These are phyloP conservation scores for Emericellopsis cladophorae DNA, from an alignment of 2,329 filamentous ascomycete genomes.

Conservation along the genomic window DNA sequence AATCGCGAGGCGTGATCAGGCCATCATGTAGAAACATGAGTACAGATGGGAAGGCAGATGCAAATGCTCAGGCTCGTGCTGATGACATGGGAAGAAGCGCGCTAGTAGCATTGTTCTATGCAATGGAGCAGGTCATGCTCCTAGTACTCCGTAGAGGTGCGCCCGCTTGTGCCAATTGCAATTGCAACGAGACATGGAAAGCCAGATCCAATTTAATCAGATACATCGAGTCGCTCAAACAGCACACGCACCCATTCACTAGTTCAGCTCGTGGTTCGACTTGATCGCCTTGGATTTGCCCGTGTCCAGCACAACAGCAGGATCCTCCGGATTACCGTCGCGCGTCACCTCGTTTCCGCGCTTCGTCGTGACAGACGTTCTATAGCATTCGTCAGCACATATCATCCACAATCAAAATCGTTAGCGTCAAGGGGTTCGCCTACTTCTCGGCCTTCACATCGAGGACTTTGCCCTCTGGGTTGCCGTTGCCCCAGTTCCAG, in stretches of 20 bases:
- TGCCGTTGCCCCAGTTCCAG: conserved; percentile 31
- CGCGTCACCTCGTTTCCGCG: conserved; percentile 25
- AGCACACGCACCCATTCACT: background rate
- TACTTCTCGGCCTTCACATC: conserved; percentile 29
- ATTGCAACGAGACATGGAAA: too few relatives aligned
- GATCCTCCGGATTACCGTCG: conserved; percentile 24
- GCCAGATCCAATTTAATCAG: too few relatives aligned
- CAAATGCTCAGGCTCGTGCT: too few relatives aligned
- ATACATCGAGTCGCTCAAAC: too few relatives aligned
- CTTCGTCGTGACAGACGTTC: conserved; percentile 26
- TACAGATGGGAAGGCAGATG: too few relatives aligned
- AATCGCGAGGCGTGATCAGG: too few relatives aligned
- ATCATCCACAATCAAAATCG: background rate
- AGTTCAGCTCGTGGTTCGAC: conserved; percentile 24
- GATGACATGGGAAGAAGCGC: too few relatives aligned
- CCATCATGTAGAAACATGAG: too few relatives aligned
- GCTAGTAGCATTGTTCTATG: too few relatives aligned
- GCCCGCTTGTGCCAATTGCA: too few relatives aligned
- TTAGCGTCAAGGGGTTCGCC: conserved; percentile 5
- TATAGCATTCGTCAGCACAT: conserved; percentile 5
- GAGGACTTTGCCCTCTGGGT: conserved; percentile 28
- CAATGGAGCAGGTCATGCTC: too few relatives aligned
- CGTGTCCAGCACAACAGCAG: conserved; percentile 27
- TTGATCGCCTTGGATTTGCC: conserved; percentile 29
- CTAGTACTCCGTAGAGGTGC: too few relatives aligned